phyloP scores from a whole-genome alignment of 192 early-diverging fungal species.

The Coemansia sp. region DNA sequence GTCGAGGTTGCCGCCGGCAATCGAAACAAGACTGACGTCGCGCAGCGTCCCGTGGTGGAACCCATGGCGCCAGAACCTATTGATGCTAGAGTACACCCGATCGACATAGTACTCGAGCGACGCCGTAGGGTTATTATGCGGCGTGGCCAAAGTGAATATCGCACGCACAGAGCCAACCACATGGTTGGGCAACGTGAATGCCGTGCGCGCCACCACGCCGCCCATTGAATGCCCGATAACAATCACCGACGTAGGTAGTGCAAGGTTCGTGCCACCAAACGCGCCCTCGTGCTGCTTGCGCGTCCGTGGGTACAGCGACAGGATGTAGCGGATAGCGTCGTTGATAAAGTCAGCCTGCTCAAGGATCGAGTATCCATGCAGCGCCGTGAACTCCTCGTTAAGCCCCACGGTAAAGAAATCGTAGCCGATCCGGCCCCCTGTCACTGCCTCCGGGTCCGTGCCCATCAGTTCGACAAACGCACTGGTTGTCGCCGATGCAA shows the following conservation, averaged over 20 bases:
- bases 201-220: slow-evolving; percentile 84
- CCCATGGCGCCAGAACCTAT: slow-evolving; percentile 65
- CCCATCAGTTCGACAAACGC: slow-evolving; percentile 54
- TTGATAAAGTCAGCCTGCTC: slow-evolving; percentile 87
- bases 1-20: slow-evolving; percentile 89
- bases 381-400: slow-evolving; percentile 90
- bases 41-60: slow-evolving; percentile 43
- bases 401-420: slow-evolving; percentile 66
- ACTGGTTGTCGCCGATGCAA: slow-evolving; percentile 69
- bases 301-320: slow-evolving; percentile 63
- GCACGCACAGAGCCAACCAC: slow-evolving; percentile 68
- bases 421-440: slow-evolving; percentile 44
- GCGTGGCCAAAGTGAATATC: slow-evolving; percentile 85
- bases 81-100: slow-evolving; percentile 63
- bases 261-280: slow-evolving; percentile 28
- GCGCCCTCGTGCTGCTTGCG: slow-evolving; percentile 20
- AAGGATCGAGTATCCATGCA: slow-evolving; percentile 75
- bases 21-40: slow-evolving; percentile 75
- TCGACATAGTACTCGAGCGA: slow-evolving; percentile 60
- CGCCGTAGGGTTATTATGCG: slow-evolving; percentile 78
- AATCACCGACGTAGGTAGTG: slow-evolving; percentile 69
- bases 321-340: slow-evolving; percentile 72
- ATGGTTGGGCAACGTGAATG: slow-evolving; percentile 71
- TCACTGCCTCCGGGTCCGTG: slow-evolving; percentile 11
- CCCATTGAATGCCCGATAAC: slow-evolving; percentile 95